Conservation (phyloP, 208 protist genomes). For the Trichomonas gallinae region DNA sequence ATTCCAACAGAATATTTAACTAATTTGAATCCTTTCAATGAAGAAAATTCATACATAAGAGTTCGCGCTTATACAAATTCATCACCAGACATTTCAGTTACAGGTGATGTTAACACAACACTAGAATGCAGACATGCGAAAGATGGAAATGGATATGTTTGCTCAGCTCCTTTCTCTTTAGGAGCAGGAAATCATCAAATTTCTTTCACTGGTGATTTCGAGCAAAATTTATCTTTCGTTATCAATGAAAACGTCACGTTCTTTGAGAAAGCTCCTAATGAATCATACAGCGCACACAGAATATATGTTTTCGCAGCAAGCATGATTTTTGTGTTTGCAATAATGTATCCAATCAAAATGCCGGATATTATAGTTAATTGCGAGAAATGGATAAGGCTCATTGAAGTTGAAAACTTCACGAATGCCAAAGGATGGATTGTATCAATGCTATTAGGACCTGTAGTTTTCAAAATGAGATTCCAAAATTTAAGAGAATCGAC, state of each 20-base stretch:
- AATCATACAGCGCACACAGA: too few species aligned
- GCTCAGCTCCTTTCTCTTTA: background rate
- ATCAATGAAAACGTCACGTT: background rate
- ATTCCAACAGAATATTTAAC: background rate
- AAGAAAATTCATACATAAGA: background rate
- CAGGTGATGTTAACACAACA: background rate
- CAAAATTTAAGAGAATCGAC: too few species aligned
- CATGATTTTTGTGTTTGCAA: too few species aligned
- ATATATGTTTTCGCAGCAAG: too few species aligned
- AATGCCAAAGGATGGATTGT: too few species aligned
- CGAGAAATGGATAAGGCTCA: too few species aligned
- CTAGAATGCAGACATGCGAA: background rate
- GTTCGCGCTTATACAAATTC: background rate
- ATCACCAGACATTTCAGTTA: background rate
- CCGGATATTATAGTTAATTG: too few species aligned
- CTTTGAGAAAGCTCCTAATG: too few species aligned
- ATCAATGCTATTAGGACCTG: too few species aligned
- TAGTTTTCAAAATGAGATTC: too few species aligned
- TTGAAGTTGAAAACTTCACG: too few species aligned
- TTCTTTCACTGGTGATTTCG: background rate
- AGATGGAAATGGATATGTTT: background rate
- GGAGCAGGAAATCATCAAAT: background rate
- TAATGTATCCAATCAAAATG: too few species aligned
- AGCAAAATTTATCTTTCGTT: background rate
- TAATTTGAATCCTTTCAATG: background rate